Conservation (phyloP, 1,139 yeast species). For the Pichia sp. region DNA sequence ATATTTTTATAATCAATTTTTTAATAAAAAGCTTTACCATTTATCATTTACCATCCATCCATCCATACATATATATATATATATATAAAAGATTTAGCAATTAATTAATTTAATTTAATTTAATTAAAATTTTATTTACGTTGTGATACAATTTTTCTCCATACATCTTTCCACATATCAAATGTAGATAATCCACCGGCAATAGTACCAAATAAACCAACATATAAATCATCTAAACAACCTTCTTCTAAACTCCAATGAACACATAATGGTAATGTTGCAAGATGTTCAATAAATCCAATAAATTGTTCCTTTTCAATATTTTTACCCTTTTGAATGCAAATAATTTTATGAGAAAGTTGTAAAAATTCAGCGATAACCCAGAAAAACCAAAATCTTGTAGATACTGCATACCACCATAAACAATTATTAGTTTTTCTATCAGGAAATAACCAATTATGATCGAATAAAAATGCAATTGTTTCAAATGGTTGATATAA, state of each 20-base stretch:
- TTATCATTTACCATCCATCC: too few species aligned
- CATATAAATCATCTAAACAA: constrained; percentile 35
- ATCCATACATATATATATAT: too few species aligned
- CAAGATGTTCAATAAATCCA: constrained; percentile 25
- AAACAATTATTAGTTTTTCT: constrained; percentile 26
- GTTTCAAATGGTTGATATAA: constrained; percentile 44
- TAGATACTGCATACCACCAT: constrained; percentile 37
- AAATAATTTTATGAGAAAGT: not conserved
- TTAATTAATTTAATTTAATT: too few species aligned
- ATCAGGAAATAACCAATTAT: constrained; percentile 45
- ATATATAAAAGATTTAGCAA: too few species aligned
- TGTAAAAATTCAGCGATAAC: constrained; percentile 38
- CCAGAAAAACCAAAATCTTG: constrained; percentile 53
- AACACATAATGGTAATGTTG: constrained; percentile 50
- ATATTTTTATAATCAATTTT: too few species aligned
- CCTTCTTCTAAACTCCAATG: constrained; percentile 56
- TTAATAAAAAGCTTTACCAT: too few species aligned
- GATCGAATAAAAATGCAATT: constrained; percentile 54
- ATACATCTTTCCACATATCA: constrained; percentile 21
- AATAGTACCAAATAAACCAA: constrained; percentile 31
- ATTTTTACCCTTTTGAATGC: constrained; percentile 1
- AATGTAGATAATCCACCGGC: constrained; percentile 26
- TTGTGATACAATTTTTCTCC: not conserved
- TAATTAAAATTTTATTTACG: too few species aligned
- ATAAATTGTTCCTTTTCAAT: constrained; percentile 12